A percentile compares a stretch with the other conserved stretches of the same genome.
Evolutionary conservation across 768 basidiomycete genomes (phyloP).

Genomic region (Boletus huronensis): DNA sequence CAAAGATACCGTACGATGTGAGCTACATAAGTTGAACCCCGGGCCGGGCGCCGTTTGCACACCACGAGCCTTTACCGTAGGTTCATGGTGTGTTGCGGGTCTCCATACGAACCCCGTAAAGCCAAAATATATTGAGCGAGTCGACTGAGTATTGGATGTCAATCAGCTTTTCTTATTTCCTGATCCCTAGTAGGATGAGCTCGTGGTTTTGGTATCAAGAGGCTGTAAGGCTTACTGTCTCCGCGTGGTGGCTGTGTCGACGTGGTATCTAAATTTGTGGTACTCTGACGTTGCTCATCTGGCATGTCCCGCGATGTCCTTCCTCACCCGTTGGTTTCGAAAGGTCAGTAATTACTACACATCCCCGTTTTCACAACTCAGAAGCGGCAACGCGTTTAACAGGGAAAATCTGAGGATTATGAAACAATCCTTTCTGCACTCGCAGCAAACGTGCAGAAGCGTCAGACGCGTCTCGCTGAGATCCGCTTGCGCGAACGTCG

Average conservation of each 20-base stretch:
- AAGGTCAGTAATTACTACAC: slow-evolving; percentile 16
- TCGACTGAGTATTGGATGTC: no score
- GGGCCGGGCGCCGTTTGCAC: no score
- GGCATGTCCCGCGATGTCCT: slow-evolving; percentile 23
- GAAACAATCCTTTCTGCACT: slow-evolving; percentile 68
- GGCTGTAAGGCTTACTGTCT: no score
- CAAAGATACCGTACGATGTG: no score
- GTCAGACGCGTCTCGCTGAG: slow-evolving; percentile 71
- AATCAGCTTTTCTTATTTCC: no score
- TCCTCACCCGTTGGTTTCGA: slow-evolving; percentile 28
- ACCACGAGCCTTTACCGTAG: no score
- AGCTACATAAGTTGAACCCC: no score
- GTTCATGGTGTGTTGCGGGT: no score
- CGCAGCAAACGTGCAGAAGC: slow-evolving; percentile 65
- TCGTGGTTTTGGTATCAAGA: neutral
- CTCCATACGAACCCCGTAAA: no score
- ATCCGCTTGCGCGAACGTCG: slow-evolving; percentile 84
- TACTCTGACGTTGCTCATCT: neutral
- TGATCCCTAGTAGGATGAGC: neutral
- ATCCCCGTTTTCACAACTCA: neutral
- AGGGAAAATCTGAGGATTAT: slow-evolving; percentile 56
- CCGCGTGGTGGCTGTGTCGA: slow-evolving; percentile 21
- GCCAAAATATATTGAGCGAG: no score
- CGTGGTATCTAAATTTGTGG: slow-evolving; percentile 16
- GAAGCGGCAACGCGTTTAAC: neutral